Percentiles rank a stretch among this genome's conserved stretches.
These are phyloP conservation scores for Melanomma pulvis-pyrius DNA, from an alignment of 495 filamentous ascomycete genomes.

Conservation along the genomic window DNA sequence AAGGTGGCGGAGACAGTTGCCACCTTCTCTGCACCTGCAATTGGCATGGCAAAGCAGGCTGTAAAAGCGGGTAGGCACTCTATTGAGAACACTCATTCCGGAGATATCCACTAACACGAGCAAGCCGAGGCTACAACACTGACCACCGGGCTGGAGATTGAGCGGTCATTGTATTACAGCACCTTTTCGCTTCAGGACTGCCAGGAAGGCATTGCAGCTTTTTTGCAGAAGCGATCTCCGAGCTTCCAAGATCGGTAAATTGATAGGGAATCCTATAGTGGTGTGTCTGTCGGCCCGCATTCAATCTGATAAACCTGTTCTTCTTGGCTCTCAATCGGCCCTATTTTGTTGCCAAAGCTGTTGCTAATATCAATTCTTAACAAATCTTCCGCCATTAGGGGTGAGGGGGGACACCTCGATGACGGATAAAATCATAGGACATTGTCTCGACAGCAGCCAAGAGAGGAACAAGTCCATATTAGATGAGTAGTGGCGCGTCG, in stretches of 20 bases:
- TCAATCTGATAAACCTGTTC: not conserved
- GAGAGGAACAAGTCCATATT: not conserved
- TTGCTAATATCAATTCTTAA: not conserved
- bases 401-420: not conserved
- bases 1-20: conserved; percentile 18
- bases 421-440: not conserved
- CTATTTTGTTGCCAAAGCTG: not conserved
- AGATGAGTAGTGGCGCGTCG: not conserved
- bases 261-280: not conserved
- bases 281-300: not conserved
- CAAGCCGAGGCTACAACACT: conserved; percentile 21
- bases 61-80: conserved; percentile 20
- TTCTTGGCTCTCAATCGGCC: not conserved
- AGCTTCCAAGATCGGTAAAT: conserved; percentile 19
- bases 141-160: conserved; percentile 28
- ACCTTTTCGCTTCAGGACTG: conserved; percentile 28
- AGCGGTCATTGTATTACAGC: conserved; percentile 23
- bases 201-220: conserved; percentile 22
- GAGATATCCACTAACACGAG: conserved; percentile 7
- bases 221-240: conserved; percentile 22
- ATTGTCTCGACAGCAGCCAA: not conserved
- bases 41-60: conserved; percentile 23
- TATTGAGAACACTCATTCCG: not conserved
- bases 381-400: not conserved
- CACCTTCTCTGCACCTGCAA: conserved; percentile 23